Percentiles rank a stretch among this genome's conserved stretches.
These are phyloP conservation scores for Atalantia buxifolia DNA, from an alignment of 345 rosid species.

Conservation along the genomic window DNA sequence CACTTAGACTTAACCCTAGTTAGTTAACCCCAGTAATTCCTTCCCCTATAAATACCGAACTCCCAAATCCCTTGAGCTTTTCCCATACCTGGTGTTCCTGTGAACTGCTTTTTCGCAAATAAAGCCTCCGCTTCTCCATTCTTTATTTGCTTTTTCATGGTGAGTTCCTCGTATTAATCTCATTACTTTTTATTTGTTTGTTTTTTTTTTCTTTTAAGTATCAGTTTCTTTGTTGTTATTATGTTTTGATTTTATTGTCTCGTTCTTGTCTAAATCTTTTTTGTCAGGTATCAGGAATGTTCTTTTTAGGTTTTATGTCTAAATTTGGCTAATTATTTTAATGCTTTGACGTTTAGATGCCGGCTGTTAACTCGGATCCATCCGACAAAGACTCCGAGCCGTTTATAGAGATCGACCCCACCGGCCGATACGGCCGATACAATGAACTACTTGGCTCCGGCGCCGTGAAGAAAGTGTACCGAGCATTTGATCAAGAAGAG, in stretches of 20 bases:
- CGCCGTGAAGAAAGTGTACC: slow-evolving; percentile 76
- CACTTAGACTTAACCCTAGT: background rate
- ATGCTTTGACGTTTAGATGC: slow-evolving; percentile 35
- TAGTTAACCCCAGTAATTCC: background rate
- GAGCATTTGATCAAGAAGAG: slow-evolving; percentile 89
- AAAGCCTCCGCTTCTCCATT: background rate
- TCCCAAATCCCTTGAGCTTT: background rate
- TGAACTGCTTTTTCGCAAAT: background rate
- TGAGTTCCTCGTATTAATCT: background rate
- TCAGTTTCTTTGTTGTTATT: background rate
- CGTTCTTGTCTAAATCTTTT: background rate
- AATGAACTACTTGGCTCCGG: slow-evolving; percentile 61
- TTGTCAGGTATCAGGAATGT: background rate
- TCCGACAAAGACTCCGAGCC: slow-evolving; percentile 58
- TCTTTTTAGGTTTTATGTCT: background rate
- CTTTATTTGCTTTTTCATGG: background rate
- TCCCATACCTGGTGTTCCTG: background rate
- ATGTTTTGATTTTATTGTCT: background rate
- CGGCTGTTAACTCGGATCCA: slow-evolving; percentile 35
- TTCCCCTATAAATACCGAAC: slow-evolving; percentile 10
- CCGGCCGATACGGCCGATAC: slow-evolving; percentile 80
- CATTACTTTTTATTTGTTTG: background rate
- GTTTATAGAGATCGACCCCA: slow-evolving; percentile 69
- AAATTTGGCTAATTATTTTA: background rate
- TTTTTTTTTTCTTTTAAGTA: background rate